phyloP scores from a whole-genome alignment of 2,329 filamentous ascomycete species.

The Sarocladium kiliense region DNA sequence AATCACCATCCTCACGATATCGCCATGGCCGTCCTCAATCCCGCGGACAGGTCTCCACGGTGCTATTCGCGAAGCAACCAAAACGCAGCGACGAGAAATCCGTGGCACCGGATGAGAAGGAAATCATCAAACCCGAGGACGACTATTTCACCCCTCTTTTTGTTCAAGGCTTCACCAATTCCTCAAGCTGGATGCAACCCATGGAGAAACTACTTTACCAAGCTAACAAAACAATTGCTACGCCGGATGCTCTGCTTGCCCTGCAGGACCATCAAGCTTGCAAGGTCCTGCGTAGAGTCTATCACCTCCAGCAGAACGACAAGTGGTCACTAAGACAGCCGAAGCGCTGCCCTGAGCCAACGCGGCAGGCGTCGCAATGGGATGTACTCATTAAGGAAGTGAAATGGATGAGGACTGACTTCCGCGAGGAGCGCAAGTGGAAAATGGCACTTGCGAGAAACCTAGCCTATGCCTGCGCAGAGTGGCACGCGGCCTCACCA shows the following conservation, averaged over 20 bases:
- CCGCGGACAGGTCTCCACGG: slow-evolving; percentile 65
- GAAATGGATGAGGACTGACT: slow-evolving; percentile 98
- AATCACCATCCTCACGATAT: slow-evolving; percentile 32
- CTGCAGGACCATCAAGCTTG: slow-evolving; percentile 85
- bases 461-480: slow-evolving; percentile 75
- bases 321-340: slow-evolving; percentile 91
- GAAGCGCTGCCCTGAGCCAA: slow-evolving; percentile 76
- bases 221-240: slow-evolving; percentile 86
- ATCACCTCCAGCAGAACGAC: slow-evolving; percentile 83
- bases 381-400: slow-evolving; percentile 85
- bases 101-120: slow-evolving; percentile 31
- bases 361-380: slow-evolving; percentile 71
- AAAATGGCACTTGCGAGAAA: slow-evolving; percentile 77
- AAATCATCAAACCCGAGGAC: slow-evolving; percentile 43
- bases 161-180: slow-evolving; percentile 48
- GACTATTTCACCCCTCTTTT: slow-evolving; percentile 63
- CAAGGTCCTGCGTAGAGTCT: slow-evolving; percentile 78
- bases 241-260: slow-evolving; percentile 75
- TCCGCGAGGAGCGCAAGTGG: slow-evolving; percentile 90
- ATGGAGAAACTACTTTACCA: slow-evolving; percentile 70
- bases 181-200: slow-evolving; percentile 55
- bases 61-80: slow-evolving; percentile 69
- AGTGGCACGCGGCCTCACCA: slow-evolving; percentile 65
- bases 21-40: slow-evolving; percentile 19
- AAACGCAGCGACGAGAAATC: slow-evolving; percentile 43